Evolutionary conservation across 805 yeast species (phyloP).

Genomic region (Yueomyces sinensis): DNA sequence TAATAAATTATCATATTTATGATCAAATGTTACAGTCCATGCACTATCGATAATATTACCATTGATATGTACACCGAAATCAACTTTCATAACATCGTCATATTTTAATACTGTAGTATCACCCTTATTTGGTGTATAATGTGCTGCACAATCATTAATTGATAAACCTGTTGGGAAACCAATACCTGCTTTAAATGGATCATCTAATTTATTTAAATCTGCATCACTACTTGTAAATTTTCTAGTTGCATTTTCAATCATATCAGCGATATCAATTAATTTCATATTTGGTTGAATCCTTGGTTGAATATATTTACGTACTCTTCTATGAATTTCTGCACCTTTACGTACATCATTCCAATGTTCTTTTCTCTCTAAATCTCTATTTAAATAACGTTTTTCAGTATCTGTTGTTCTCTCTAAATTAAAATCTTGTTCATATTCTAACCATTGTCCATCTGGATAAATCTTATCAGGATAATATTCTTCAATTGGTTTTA

Average conservation of each 20-base stretch:
- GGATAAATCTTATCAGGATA: constrained; percentile 70
- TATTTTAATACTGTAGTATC: constrained; percentile 69
- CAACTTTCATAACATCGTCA: constrained; percentile 94
- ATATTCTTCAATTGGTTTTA: constrained; percentile 49
- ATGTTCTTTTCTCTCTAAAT: constrained; percentile 32
- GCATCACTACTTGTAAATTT: constrained; percentile 45
- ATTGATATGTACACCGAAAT: constrained; percentile 91
- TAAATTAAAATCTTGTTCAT: constrained; percentile 46
- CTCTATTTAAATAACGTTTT: constrained; percentile 59
- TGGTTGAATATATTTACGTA: constrained; percentile 64
- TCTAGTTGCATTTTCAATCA: constrained; percentile 76
- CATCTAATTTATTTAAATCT: constrained; percentile 35
- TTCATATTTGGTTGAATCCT: constrained; percentile 83
- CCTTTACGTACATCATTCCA: constrained; percentile 92
- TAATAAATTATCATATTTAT: constrained; percentile 65
- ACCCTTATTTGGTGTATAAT: constrained; percentile 93
- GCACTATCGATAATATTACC: constrained; percentile 94
- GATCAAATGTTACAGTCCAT: constrained; percentile 79
- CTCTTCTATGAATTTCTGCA: constrained; percentile 91
- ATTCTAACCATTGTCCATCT: constrained; percentile 78
- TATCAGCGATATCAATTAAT: constrained; percentile 79
- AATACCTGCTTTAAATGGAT: constrained; percentile 53
- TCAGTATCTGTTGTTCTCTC: constrained; percentile 81
- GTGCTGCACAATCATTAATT: constrained; percentile 90
- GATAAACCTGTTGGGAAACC: constrained; percentile 99